A percentile compares a stretch with the other conserved stretches of the same genome.
phyloP scores from a whole-genome alignment of 78 protist genomes.

The Parvularia atlantis region DNA sequence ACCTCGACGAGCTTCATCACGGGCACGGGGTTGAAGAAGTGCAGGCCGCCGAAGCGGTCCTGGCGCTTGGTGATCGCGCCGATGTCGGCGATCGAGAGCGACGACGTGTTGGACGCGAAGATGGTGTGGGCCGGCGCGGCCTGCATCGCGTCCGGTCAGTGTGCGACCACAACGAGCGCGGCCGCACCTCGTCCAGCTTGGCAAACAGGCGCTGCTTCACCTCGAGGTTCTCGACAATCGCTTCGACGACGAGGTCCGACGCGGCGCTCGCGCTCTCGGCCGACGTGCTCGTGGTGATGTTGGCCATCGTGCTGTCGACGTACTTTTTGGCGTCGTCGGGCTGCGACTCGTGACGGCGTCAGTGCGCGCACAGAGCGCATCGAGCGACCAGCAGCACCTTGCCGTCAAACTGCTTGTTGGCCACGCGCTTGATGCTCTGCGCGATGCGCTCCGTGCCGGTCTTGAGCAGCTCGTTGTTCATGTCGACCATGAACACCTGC shows the following conservation, averaged over 20 bases:
- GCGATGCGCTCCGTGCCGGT: not conserved
- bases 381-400: not conserved
- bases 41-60: slow-evolving; percentile 39
- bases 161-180: not conserved
- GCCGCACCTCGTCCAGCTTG: not conserved
- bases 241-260: slow-evolving; percentile 47
- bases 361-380: not conserved
- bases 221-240: slow-evolving; percentile 35
- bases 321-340: not conserved
- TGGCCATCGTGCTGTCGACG: not conserved
- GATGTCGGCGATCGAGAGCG: slow-evolving; percentile 26
- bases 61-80: not conserved
- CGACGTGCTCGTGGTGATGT: not conserved
- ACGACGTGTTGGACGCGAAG: slow-evolving; percentile 40
- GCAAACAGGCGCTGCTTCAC: slow-evolving; percentile 21
- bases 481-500: not conserved
- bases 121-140: slow-evolving; percentile 15
- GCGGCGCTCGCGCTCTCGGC: not conserved
- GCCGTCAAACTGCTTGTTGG: not conserved
- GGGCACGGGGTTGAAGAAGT: slow-evolving; percentile 60
- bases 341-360: not conserved
- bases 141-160: not conserved
- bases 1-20: slow-evolving; percentile 47
- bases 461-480: not conserved
- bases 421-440: slow-evolving; percentile 1